Evolutionary conservation across 2,329 filamentous ascomycete species (phyloP).

Genomic region (Didymella pinodella): DNA sequence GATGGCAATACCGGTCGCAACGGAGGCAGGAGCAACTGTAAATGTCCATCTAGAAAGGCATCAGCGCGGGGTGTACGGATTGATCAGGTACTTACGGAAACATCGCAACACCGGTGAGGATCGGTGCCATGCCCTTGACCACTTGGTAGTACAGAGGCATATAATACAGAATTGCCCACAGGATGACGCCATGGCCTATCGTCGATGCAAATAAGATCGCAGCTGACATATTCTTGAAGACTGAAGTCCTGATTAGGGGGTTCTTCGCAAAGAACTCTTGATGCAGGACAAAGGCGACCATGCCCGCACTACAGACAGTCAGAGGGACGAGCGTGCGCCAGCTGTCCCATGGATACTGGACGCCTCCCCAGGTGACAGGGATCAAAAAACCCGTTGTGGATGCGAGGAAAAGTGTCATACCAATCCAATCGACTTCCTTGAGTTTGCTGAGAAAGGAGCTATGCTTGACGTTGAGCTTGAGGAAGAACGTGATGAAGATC

Average conservation of each 20-base stretch:
- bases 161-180: constrained; percentile 53
- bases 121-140: constrained; percentile 51
- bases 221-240: constrained; percentile 3
- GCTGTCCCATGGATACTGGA: constrained; percentile 70
- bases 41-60: constrained; percentile 49
- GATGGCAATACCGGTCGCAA: constrained; percentile 63
- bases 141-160: constrained; percentile 54
- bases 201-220: constrained; percentile 59
- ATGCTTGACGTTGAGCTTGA: constrained; percentile 1
- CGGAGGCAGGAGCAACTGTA: constrained; percentile 68
- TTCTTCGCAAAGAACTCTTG: constrained; percentile 2
- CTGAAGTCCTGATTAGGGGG: background rate
- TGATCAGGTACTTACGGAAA: constrained; percentile 40
- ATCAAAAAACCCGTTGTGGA: constrained; percentile 67
- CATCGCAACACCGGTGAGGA: constrained; percentile 51
- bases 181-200: constrained; percentile 64
- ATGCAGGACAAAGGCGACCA: background rate
- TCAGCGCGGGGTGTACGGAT: background rate
- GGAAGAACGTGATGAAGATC: constrained; percentile 59
- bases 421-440: constrained; percentile 68
- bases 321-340: constrained; percentile 68
- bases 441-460: constrained; percentile 35
- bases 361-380: constrained; percentile 69
- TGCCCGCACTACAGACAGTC: background rate
- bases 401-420: constrained; percentile 66